A percentile compares a stretch with the other conserved stretches of the same genome.
These are phyloP conservation scores for Lagenidium giganteum DNA, from an alignment of 352 stramenopile species.

Conservation along the genomic window DNA sequence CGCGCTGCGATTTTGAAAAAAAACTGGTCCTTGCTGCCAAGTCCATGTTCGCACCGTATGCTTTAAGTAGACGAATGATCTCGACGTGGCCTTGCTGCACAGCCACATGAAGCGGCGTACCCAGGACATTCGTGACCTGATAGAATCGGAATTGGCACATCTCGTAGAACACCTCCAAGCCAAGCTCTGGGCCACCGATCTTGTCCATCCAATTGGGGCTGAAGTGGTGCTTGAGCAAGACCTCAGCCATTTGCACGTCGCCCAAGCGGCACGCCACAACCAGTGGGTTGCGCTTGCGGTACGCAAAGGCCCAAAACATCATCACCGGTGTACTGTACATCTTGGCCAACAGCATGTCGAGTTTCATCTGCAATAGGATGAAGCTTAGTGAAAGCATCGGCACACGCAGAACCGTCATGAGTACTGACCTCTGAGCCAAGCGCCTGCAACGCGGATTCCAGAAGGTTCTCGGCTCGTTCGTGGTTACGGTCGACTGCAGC, in stretches of 20 bases:
- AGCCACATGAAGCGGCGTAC: slow-evolving; percentile 61
- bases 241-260: slow-evolving; percentile 47
- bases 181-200: slow-evolving; percentile 53
- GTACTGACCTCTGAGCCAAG: slow-evolving; percentile 55
- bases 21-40: too few species aligned
- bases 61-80: slow-evolving; percentile 54
- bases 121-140: slow-evolving; percentile 64
- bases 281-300: slow-evolving; percentile 62
- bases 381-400: too few species aligned
- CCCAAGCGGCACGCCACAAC: slow-evolving; percentile 61
- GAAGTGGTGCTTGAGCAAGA: slow-evolving; percentile 54
- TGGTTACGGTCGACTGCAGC: slow-evolving; percentile 40
- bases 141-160: slow-evolving; percentile 53
- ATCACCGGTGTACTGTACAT: slow-evolving; percentile 73
- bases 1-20: slow-evolving; percentile 65
- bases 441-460: slow-evolving; percentile 45
- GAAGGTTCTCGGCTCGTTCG: slow-evolving; percentile 28
- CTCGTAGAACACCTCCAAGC: slow-evolving; percentile 62
- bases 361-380: too few species aligned
- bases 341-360: slow-evolving; percentile 51
- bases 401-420: too few species aligned
- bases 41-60: slow-evolving; percentile 54
- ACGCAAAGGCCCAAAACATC: slow-evolving; percentile 61
- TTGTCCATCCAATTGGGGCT: slow-evolving; percentile 80
- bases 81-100: slow-evolving; percentile 60